A percentile compares a stretch with the other conserved stretches of the same genome.
Conservation (phyloP, 116 monocot species). For the Papilionanthe hybrid region DNA sequence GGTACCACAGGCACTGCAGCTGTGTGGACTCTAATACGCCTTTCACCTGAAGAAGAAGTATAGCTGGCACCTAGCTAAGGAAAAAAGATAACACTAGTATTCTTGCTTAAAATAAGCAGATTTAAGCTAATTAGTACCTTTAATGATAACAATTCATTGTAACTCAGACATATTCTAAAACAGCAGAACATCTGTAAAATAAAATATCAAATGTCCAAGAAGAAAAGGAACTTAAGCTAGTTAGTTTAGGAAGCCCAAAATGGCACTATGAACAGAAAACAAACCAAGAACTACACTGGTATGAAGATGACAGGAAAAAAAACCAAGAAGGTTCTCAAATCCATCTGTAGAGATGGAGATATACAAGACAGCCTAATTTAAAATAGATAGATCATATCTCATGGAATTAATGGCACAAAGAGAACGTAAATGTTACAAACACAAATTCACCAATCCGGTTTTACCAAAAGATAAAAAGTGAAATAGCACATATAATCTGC, state of each 20-base stretch:
- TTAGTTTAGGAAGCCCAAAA: neutral
- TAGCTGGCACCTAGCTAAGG: slow-evolving; percentile 63
- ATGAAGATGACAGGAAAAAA: too few species aligned
- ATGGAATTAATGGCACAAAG: neutral
- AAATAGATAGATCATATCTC: too few species aligned
- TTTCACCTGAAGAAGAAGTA: slow-evolving; percentile 95
- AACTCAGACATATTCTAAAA: neutral
- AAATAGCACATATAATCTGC: neutral
- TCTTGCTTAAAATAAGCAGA: neutral
- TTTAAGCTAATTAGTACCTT: neutral
- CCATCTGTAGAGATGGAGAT: too few species aligned
- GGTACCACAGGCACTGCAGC: slow-evolving; percentile 92
- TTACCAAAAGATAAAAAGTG: neutral
- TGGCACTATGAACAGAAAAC: neutral
- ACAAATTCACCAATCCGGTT: neutral
- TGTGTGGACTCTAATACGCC: slow-evolving; percentile 88
- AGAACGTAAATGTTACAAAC: too few species aligned
- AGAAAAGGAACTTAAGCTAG: neutral
- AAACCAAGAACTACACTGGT: too few species aligned
- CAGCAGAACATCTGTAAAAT: neutral
- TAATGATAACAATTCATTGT: neutral
- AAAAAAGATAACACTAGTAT: neutral
- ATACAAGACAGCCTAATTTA: too few species aligned
- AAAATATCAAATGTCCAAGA: neutral
- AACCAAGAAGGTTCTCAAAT: too few species aligned